These are phyloP conservation scores for Xylaria sp. DNA, from an alignment of 2,329 filamentous ascomycete species.

Conservation along the genomic window DNA sequence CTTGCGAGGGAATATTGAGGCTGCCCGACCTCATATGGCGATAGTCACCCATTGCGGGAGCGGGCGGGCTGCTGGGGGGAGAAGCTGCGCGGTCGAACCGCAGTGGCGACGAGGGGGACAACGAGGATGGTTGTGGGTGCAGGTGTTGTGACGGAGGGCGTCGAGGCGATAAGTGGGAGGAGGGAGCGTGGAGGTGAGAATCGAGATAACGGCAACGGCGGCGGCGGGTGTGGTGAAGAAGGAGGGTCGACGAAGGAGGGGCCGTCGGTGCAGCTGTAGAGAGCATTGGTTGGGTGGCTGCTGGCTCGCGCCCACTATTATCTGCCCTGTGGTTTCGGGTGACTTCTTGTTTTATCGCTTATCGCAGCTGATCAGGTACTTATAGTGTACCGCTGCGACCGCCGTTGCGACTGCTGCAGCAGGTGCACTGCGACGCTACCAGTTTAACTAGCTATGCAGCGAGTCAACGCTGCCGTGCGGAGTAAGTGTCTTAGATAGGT, in stretches of 20 bases:
- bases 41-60: conserved; percentile 59
- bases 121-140: conserved; percentile 9
- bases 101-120: conserved; percentile 27
- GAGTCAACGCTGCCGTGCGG: neutral
- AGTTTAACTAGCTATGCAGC: neutral
- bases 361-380: conserved; percentile 19
- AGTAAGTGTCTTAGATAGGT: conserved; percentile 1
- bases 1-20: conserved; percentile 61
- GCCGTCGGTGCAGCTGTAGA: conserved; percentile 37
- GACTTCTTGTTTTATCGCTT: conserved; percentile 25
- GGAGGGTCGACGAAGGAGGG: conserved; percentile 39
- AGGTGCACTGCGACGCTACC: neutral
- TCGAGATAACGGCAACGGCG: conserved; percentile 32
- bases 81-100: conserved; percentile 38
- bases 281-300: conserved; percentile 37
- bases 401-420: neutral
- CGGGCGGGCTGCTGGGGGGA: conserved; percentile 29
- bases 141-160: conserved; percentile 11
- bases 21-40: conserved; percentile 69
- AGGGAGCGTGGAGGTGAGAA: conserved; percentile 29
- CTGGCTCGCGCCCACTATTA: conserved; percentile 34
- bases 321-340: conserved; percentile 27
- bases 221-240: conserved; percentile 38
- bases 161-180: conserved; percentile 15
- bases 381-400: neutral